A percentile compares a stretch with the other conserved stretches of the same genome.
Evolutionary conservation across 2,329 filamentous ascomycete species (phyloP).

Genomic region (Hymenoscyphus occultus): DNA sequence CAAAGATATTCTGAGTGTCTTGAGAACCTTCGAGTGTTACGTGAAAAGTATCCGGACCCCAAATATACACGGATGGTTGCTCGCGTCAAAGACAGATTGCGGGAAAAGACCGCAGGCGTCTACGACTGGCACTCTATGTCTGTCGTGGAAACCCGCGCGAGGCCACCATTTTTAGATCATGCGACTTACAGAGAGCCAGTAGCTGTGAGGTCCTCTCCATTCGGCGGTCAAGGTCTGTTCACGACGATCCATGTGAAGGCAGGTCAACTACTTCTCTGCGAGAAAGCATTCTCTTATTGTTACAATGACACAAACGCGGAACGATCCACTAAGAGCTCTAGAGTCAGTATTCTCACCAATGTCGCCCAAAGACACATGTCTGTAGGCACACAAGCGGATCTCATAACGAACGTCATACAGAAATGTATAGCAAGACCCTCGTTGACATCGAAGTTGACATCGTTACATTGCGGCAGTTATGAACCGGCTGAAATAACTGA

Average conservation of each 20-base stretch:
- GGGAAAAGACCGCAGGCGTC: background rate
- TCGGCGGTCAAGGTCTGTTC: background rate
- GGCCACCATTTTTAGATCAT: background rate
- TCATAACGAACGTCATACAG: background rate
- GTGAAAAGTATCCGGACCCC: background rate
- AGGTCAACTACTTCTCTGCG: slow-evolving; percentile 8
- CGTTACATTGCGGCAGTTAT: background rate
- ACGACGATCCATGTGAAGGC: background rate
- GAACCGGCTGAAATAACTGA: background rate
- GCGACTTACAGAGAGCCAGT: background rate
- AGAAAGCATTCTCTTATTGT: slow-evolving; percentile 7
- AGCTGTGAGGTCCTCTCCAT: background rate
- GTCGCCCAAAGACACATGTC: background rate
- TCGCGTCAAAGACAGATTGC: background rate
- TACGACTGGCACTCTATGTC: background rate
- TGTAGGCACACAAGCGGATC: background rate
- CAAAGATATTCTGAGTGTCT: background rate
- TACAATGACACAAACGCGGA: background rate
- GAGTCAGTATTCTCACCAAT: background rate
- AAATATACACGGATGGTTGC: background rate
- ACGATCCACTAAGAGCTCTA: background rate
- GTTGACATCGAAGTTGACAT: background rate
- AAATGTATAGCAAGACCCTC: background rate
- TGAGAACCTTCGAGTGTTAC: background rate
- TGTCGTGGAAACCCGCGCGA: background rate